Evolutionary conservation across 139 green algal genomes (phyloP), one percentile per base, ranked within the genome.

Genomic region (Haematococcus sp.): DNA sequence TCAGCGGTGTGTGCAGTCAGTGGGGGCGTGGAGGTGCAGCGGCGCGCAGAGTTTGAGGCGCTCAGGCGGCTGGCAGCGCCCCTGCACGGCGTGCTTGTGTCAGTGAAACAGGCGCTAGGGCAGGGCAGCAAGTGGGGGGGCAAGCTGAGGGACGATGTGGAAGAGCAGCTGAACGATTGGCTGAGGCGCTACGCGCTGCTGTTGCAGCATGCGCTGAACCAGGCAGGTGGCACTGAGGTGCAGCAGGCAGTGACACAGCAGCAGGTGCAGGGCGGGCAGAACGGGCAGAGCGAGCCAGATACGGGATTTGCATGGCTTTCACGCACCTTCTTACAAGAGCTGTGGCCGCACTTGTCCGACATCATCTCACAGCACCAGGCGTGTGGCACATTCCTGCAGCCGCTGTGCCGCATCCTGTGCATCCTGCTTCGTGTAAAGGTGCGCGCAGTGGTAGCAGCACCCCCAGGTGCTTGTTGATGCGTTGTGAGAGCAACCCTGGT

Each of bases 111-210:
- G 11, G 32, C 31, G 32, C 61, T 68, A 5, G 5, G 15, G 15
- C 32, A 52, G 15, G n/a, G 25, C 25, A 20, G 11, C 61, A 49
- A 30, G 31, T 31, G 17, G 17, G 35, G 61, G 31, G 61, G 7
- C 31, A 31, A 68, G 17, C 15, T 51, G 17, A n/a, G 15, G 32
- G 61, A 17, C 7, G 40, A 2, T 25, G 9, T 28, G 2, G 32
- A 68, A 2, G 61, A 49, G 32, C 32, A 49, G 32, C 17, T 68
- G 61, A 31, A 25, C 3, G 61, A 31, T 4, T 31, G 11, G 17
- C 32, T 68, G 25, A 7, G 61, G 31, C 61, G 61, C 2, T 68
- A 68, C 61, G 22, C 17, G 17, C 61, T 68, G 31, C 32, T 68
- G 61, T 31, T 68, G 61, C 61, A 68, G 31, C 30, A 68, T 31